Base-by-base conservation (phyloP, 2,329 filamentous ascomycete genomes). In the Ceratocystis eucalypticola region DNA sequence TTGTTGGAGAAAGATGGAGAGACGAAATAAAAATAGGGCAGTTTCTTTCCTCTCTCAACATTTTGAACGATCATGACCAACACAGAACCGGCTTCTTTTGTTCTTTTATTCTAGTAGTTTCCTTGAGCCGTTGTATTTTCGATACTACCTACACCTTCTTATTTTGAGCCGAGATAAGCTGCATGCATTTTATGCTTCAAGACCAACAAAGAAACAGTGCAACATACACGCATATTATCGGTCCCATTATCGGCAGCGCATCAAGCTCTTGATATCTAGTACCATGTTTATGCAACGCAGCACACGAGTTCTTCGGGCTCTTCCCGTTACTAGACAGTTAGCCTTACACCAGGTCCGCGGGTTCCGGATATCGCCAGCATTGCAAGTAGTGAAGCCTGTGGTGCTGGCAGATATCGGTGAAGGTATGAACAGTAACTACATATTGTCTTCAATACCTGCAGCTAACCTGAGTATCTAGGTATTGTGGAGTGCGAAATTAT, bases 401-500 rank as follows among this genome's bases (percentile, higher is more conserved):
- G 72, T 93, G 50, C 77, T 95, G 68, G 89, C 90, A 69, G 90
- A 95, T 73, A 94, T 95, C 75, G 90, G 90, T 63, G 90, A 95
- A 80, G 88, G 88, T 88, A 71, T 69, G 77, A 74, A 10, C 30
- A 28, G 37, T 28, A 17, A 53, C n/a, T 15, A n/a, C 8, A 25
- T 5, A 10, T 22, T 48, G 22, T 10, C 37, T n/a, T 25, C 22
- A 17, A 12, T 30, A 5, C 10, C 10, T 6, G n/a, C 66, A n/a
- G 17, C 61, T 61, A 48, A 61, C 28, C 12, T 45, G 44, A 1
- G 63, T 20, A 61, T 63, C 53, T 71, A 94, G 94, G 94, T 66
- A 99, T 97, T 73, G 92, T 94, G 74, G 94, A 99, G 78, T 96
- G 94, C 74, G 94, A 99, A 77, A 90, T 99, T 73, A 97, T 97